Base-by-base conservation (phyloP, 306 rosid species). In the Carpinus viminea region DNA sequence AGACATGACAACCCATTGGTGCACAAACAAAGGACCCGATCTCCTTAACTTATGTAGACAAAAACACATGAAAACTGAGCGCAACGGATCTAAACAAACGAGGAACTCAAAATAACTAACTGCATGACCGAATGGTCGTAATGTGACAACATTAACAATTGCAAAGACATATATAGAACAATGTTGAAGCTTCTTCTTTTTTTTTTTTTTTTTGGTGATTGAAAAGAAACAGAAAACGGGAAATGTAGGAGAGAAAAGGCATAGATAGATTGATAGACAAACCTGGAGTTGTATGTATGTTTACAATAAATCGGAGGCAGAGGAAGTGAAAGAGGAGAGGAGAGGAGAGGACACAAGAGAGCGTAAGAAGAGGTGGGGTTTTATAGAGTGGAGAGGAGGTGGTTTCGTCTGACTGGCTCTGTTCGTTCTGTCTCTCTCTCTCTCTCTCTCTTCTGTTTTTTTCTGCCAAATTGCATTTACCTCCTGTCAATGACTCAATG, bases 331-430 rank as follows among this genome's bases (percentile, higher is more conserved):
- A 59, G 16, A 11, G 65, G 4, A 24, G 65, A 57, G 34, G 65
- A 24, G 34, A 24, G 24, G 36, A 59, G 65, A 57, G 34, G 65
- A 24, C 16, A 24, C 10, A 15, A 59, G 7, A 21, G 12, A 59
- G 65, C 2, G 36, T 2, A 12, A 9, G 52, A 12, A 59, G 31
- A 15, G 65, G 12, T 9, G 36, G 6, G 34, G 16, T 7, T 55
- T 55, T 55, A 55, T 55, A 24, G 2, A 9, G 65, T 9, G 2
- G 61, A 59, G 36, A 17, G 34, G 65, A 8, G 70, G n/a, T 0
- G 12, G 66, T 38, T 50, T 51, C 83, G 74, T 64, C 45, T 59
- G 74, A 79, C 81, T 87, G 88, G 46, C 51, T 81, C 79, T 46
- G 2, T 81, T 2, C 21, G 52, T 34, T 57, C 74, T 17, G 60